Evolutionary conservation across 371 early-diverging fungal genomes (phyloP), one percentile per base, ranked within the genome.

Genomic region (Dichotomocladium elegans): DNA sequence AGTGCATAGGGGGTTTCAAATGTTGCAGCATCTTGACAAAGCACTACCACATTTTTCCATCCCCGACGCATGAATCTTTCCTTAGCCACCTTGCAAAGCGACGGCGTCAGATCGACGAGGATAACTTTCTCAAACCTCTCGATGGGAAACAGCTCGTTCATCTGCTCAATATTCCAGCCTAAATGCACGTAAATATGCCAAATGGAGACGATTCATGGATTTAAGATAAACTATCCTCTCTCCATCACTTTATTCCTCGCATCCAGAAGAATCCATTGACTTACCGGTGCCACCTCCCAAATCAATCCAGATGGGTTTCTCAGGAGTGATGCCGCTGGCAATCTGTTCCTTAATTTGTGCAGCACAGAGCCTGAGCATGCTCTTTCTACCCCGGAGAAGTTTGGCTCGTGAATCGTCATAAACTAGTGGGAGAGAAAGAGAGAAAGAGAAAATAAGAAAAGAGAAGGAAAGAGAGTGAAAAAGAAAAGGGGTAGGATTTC

Each of bases 281-380:
- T 65, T 79, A 77, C 89, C 92, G 22, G 93, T 92, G 24, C 93
- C 93, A 42, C 91, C 91, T 53, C 93, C 93, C 43, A 92, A 68
- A 53, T 92, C 93, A 43, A 92, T 70, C 91, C 93, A 92, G 41
- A 84, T 64, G 12, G 81, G 82, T 7, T 63, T 70, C n/a, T 49
- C 14, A 19, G 44, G 28, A 12, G 55, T 61, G 19, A 65, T 50
- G 0, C 68, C 61, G 17, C 40, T 48, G 30, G 67, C 69, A 21
- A 74, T 57, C 40, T 73, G 77, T 35, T 76, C 77, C 50, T 68
- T 77, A 2, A 92, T 66, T 57, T 92, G 89, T 17, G 91, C 91
- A 22, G 91, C 90, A 52, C 83, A 83, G 12, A 91, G 72, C 31
- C 83, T 82, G 22, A 92, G 77, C 90, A 90, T 91, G 7, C 89